Conservation (phyloP, 2,329 filamentous ascomycete genomes). For the Nigrospora osmanthi region DNA sequence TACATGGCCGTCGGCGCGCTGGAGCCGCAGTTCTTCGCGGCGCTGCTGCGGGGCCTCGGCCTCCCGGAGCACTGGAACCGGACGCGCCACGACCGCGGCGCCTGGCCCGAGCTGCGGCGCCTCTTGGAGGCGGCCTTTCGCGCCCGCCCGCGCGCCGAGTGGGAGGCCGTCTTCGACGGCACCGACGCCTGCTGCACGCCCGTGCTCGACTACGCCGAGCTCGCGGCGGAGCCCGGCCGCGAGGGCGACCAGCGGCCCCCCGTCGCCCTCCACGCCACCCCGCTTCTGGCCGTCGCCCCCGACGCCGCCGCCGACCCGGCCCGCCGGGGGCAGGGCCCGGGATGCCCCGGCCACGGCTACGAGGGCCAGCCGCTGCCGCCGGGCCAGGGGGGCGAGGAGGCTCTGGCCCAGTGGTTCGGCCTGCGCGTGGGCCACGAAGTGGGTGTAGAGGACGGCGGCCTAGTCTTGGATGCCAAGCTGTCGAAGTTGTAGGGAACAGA, state of each 20-base stretch:
- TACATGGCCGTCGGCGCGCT: conserved; percentile 84
- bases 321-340: conserved; percentile 54
- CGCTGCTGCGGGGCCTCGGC: conserved; percentile 58
- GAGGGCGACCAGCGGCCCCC: conserved; percentile 65
- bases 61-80: conserved; percentile 45
- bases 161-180: conserved; percentile 81
- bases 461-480: conserved; percentile 40
- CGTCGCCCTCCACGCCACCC: conserved; percentile 63
- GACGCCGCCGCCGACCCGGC: conserved; percentile 27
- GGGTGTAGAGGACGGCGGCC: conserved; percentile 52
- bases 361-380: conserved; percentile 47
- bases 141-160: conserved; percentile 63
- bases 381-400: conserved; percentile 65
- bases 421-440: conserved; percentile 70
- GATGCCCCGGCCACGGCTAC: conserved; percentile 63
- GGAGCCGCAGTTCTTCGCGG: conserved; percentile 76
- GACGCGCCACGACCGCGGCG: conserved; percentile 47
- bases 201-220: conserved; percentile 60
- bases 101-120: conserved; percentile 60
- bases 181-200: conserved; percentile 89
- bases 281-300: conserved; percentile 54
- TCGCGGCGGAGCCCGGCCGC: conserved; percentile 24
- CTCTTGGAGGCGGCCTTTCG: conserved; percentile 59
- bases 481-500: conserved; percentile 29
- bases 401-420: conserved; percentile 64